Percentiles rank a stretch among this genome's conserved stretches.
Conservation (phyloP, 129 eudicot genomes). For the Artemisia annua region DNA sequence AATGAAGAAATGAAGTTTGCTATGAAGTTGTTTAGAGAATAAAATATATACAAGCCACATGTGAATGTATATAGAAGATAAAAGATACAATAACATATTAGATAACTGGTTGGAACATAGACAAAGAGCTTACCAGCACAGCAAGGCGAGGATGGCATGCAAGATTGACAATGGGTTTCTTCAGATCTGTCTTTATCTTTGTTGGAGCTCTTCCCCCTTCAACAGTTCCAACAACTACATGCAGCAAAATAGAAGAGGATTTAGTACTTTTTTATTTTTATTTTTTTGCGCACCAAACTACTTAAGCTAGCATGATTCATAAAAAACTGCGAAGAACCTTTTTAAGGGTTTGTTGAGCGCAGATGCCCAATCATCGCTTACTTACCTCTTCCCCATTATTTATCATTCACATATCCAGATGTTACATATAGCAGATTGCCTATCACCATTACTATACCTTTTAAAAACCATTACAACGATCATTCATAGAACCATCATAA, state of each 20-base stretch:
- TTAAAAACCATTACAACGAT: too few relatives aligned
- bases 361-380: neutral
- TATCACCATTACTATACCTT: too few relatives aligned
- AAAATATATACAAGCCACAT: conserved; percentile 11
- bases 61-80: neutral
- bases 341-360: conserved; percentile 1
- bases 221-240: conserved; percentile 97
- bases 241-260: conserved; percentile 16
- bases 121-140: conserved; percentile 56
- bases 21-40: conserved; percentile 7
- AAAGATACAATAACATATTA: neutral
- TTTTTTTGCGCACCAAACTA: neutral
- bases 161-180: conserved; percentile 97
- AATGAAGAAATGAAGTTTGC: conserved; percentile 23
- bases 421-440: conserved; percentile 12
- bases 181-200: conserved; percentile 95
- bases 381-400: conserved; percentile 8
- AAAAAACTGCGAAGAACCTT: conserved; percentile 4
- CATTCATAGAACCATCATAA: too few relatives aligned
- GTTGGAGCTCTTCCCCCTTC: conserved; percentile 99
- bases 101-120: conserved; percentile 9
- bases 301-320: conserved; percentile 18
- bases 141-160: conserved; percentile 99
- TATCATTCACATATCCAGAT: conserved; percentile 8
- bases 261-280: conserved; percentile 5